Evolutionary conservation across 2,329 filamentous ascomycete species (phyloP).

Genomic region (Aspergillus sp.): DNA sequence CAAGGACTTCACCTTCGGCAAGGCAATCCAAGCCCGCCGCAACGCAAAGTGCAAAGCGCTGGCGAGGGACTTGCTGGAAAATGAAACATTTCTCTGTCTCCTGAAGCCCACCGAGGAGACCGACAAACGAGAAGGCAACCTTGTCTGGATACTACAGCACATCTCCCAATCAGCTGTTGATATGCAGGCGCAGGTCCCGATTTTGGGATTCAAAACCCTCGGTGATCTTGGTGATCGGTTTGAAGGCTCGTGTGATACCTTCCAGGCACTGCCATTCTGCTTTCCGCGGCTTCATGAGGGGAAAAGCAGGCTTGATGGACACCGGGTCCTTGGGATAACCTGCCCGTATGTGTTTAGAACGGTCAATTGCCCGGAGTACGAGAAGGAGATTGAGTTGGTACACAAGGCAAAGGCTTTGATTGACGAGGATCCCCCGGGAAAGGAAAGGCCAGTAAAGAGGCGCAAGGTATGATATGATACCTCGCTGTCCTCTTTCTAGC

Average conservation of each 20-base stretch:
- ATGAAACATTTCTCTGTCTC: neutral
- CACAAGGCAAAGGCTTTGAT: neutral
- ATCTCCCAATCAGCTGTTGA: neutral
- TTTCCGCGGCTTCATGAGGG: neutral
- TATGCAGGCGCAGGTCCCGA: neutral
- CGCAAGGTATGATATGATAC: neutral
- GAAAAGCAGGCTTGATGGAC: neutral
- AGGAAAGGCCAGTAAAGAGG: neutral
- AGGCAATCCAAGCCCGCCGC: neutral
- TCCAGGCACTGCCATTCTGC: neutral
- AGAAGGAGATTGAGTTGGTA: neutral
- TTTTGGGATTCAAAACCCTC: neutral
- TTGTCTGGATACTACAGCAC: neutral
- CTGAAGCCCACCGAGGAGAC: neutral
- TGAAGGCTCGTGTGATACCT: neutral
- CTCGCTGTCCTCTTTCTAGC: neutral
- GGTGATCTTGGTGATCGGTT: neutral
- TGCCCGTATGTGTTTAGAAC: neutral
- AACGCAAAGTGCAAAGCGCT: neutral
- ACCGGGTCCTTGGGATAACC: neutral
- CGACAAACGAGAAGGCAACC: neutral
- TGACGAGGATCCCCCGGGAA: neutral
- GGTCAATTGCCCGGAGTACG: neutral
- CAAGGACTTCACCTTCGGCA: neutral
- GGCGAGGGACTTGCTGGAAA: neutral